Evolutionary conservation across 768 basidiomycete genomes (phyloP), one percentile per base, ranked within the genome.

Genomic region (Kwoniella sp.): DNA sequence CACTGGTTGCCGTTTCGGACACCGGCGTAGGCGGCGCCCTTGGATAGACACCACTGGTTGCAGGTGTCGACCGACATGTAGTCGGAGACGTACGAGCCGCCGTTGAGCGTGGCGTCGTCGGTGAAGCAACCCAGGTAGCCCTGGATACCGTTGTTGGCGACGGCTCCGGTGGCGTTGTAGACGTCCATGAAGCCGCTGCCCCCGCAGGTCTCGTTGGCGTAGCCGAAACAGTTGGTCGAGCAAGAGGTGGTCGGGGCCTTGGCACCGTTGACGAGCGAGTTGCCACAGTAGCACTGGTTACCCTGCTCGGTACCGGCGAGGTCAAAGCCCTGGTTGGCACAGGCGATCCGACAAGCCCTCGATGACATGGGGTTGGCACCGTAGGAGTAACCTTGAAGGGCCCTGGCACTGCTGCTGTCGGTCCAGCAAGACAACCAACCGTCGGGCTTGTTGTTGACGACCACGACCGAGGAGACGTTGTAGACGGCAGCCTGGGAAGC

Each of bases 91-190:
- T 52, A 65, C 8, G 42, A 39, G 29, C 29, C 22, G n/a, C 41
- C 42, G 32, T 46, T 48, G n/a, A 65, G 28, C 11, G 41, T 45
- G 23, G 20, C 15, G 51, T 43, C 36, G 38, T 65, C 63, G 51
- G 46, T 49, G 57, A 43, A 65, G 46, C 63, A 65, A 23, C 63
- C 63, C 5, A 54, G 15, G 47, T 63, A 63, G 11, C 57, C 60
- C 23, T 33, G 20, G 20, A 57, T 29, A 33, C 50, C 38, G 36
- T 44, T 42, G 38, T 39, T 33, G 27, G 45, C 50, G 8, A 32
- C 31, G 3, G 50, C 48, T 25, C 37, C 50, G 17, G 65, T 56
- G 25, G 57, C 49, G 37, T 62, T 59, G 54, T 59, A 67, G 2
- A 61, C 46, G 26, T 57, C 56, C 41, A 59, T 43, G 41, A 34